These are phyloP conservation scores for Colletotrichum somersetense DNA, from an alignment of 2,329 filamentous ascomycete genomes.

Conservation along the genomic window DNA sequence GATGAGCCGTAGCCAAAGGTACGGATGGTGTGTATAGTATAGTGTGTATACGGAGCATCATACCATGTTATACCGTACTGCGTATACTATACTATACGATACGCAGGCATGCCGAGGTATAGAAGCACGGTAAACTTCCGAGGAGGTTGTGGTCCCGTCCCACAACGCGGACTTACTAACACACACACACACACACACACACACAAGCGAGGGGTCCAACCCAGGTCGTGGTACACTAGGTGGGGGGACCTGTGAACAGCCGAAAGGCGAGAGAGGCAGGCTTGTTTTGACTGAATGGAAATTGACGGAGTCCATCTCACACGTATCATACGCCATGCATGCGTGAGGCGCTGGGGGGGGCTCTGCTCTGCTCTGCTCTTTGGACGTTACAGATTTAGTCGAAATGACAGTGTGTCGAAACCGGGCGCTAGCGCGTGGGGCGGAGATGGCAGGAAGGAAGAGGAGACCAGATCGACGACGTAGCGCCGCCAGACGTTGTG, in stretches of 20 bases:
- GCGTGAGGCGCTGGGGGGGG: conserved; percentile 5
- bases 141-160: background rate
- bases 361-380: background rate
- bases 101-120: background rate
- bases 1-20: too few species aligned
- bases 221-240: too few species aligned
- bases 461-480: conserved; percentile 24
- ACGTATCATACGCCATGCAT: too few species aligned
- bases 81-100: too few species aligned
- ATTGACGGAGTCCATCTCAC: background rate
- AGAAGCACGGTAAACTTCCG: conserved; percentile 1
- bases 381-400: conserved; percentile 41
- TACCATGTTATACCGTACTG: too few species aligned
- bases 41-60: too few species aligned
- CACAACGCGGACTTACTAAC: background rate
- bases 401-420: conserved; percentile 40
- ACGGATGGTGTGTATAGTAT: too few species aligned
- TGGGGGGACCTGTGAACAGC: background rate
- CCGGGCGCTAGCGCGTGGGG: conserved; percentile 29
- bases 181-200: too few species aligned
- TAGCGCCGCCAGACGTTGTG: conserved; percentile 26
- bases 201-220: background rate
- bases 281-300: background rate
- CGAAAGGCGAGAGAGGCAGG: background rate
- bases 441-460: background rate